Evolutionary conservation across 371 early-diverging fungal genomes (phyloP), one percentile per base, ranked within the genome.

Genomic region (Dentiscutata heterogama): DNA sequence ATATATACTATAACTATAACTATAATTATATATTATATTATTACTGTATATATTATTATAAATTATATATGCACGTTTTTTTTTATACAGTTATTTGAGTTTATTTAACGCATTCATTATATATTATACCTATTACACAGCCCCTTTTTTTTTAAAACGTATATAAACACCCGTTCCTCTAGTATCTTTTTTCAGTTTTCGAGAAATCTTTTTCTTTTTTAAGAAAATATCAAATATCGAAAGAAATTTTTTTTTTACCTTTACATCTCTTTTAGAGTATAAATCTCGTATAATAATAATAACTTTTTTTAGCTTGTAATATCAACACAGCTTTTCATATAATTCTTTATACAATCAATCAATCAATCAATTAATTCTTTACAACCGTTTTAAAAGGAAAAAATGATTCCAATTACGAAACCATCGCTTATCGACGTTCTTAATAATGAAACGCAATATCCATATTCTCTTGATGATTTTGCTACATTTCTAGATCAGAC

Each of bases 391-490:
- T 56, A 2, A 56, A n/a, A n/a, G n/a, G n/a, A n/a, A 35, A 31
- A 35, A 35, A 35, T 35, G 35, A 35, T 20, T 56, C 6, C 5
- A 56, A 11, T 56, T 11, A n/a, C 56, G 5, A 71, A 71, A 50
- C 72, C 72, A 50, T 27, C 51, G 10, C 51, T 71, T 71, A 25
- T 20, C 3, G 72, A 71, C 16, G 51, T 71, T 25, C 72, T 71
- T 50, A 71, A 71, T 3, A 71, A 71, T 71, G 72, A 71, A 71
- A 71, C 72, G 5, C 51, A 51, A 27, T 71, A 71, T 27, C 72
- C 72, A 1, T 71, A 71, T 71, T 71, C 72, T 31, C 50, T 71
- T 5, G 72, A 71, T 71, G 72, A 71, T 29, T 71, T 71, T 25
- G 72, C 53, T 25, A 71, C 72, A 14, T 71, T 71, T 18, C 29